Evolutionary conservation across 768 basidiomycete species (phyloP).

Genomic region (Lenzites betulinus): DNA sequence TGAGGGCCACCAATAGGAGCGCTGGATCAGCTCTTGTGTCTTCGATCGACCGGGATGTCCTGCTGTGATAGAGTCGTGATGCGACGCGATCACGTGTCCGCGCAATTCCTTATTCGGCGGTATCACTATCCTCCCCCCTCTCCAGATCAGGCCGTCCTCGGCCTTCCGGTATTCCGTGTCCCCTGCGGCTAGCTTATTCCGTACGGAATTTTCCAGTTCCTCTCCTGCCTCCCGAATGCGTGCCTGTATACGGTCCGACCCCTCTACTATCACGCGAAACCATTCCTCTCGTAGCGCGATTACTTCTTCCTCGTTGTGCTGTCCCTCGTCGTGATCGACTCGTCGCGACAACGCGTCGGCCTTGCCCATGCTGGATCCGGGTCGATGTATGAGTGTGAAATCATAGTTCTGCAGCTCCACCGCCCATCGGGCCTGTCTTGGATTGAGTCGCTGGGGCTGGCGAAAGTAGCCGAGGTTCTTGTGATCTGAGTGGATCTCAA

Average conservation of each 20-base stretch:
- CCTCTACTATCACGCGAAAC: neutral
- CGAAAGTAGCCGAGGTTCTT: conserved; percentile 35
- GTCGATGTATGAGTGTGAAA: conserved; percentile 12
- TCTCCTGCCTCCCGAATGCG: conserved; percentile 18
- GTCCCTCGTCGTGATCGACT: neutral
- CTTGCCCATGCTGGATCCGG: conserved; percentile 2
- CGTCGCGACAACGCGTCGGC: conserved; percentile 14
- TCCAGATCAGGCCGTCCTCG: conserved; percentile 32
- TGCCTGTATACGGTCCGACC: neutral
- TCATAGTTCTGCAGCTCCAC: conserved; percentile 16
- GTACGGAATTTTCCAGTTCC: conserved; percentile 31
- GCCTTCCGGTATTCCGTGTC: conserved; percentile 7
- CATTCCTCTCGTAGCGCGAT: neutral
- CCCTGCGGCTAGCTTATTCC: conserved; percentile 33
- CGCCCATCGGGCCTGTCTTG: conserved; percentile 37
- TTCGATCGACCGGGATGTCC: conserved; percentile 33
- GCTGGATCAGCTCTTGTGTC: conserved; percentile 26
- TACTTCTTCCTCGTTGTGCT: neutral
- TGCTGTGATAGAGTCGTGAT: conserved; percentile 28
- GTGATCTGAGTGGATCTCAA: conserved; percentile 34
- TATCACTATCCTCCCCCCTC: neutral
- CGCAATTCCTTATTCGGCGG: neutral
- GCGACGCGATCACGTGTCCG: conserved; percentile 6
- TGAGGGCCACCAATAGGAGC: conserved; percentile 35
- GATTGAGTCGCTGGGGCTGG: conserved; percentile 28